Base-by-base conservation (phyloP, 257 asterid species). In the Coffea eugenioides region DNA sequence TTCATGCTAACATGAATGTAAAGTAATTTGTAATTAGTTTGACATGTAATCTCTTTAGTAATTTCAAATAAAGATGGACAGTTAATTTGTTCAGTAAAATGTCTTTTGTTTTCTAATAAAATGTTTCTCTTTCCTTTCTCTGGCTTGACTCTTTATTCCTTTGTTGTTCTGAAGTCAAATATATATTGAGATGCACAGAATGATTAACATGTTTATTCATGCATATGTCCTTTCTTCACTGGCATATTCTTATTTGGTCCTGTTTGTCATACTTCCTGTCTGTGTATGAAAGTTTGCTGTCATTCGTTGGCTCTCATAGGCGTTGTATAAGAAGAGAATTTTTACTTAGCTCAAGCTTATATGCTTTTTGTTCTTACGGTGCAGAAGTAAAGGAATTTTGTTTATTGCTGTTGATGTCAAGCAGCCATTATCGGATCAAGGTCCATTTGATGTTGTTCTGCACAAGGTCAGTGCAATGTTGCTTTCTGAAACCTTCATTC, bases 361-460 rank as follows among this genome's bases (percentile, higher is more conserved):
- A 49, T 31, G 14, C 67, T 49, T 31, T 31, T 77, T 39, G 20
- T 66, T 77, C 49, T 71, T 61, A 23, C 61, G 62, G 36, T 87
- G 86, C 93, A 93, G 99, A 88, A 83, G 81, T 45, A 91, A 88
- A 84, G 99, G 99, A 71, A 95, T 95, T 84, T 61, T 88, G 5
- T 91, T 95, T 88, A 94, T 91, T 73, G 88, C 97, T 72, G 92
- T 95, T 79, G 99, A 95, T 82, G 91, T 81, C 67, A 92, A 85
- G 80, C 92, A 81, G 81, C 89, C 97, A 52, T 90, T 95, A 81
- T 87, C 94, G 8, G 97, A 93, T 67, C 99, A 95, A 91, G 99
- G 98, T 70, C 99, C 99, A 82, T 95, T 95, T 75, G 98, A 95
- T 80, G 85, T 95, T 74, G 93, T 95, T 88, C 85, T 95, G 52